These are phyloP conservation scores for Pythium phragmiticola DNA, from an alignment of 352 stramenopile species.

Conservation along the genomic window DNA sequence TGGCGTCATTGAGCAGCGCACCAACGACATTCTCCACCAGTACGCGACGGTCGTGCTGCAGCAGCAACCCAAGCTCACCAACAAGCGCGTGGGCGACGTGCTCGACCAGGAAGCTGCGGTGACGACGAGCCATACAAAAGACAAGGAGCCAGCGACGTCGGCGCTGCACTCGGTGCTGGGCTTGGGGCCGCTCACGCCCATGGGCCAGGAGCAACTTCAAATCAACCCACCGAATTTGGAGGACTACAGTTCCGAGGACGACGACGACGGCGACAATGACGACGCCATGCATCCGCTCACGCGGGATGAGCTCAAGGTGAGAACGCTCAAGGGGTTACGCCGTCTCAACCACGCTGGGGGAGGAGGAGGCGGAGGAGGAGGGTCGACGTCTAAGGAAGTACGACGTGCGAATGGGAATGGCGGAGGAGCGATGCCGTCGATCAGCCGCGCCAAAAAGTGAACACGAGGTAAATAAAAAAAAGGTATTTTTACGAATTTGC, in stretches of 20 bases:
- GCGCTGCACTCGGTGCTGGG: slow-evolving; percentile 76
- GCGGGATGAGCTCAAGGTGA: slow-evolving; percentile 90
- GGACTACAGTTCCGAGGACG: slow-evolving; percentile 93
- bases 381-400: slow-evolving; percentile 30
- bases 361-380: not conserved
- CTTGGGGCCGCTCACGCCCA: slow-evolving; percentile 80
- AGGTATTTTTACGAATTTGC: slow-evolving; percentile 4
- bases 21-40: slow-evolving; percentile 91
- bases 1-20: slow-evolving; percentile 93
- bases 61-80: slow-evolving; percentile 36
- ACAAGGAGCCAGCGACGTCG: slow-evolving; percentile 7
- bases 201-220: slow-evolving; percentile 89
- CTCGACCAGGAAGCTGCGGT: slow-evolving; percentile 38
- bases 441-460: slow-evolving; percentile 11
- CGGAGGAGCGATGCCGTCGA: not conserved
- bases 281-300: slow-evolving; percentile 89
- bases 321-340: slow-evolving; percentile 83
- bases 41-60: slow-evolving; percentile 55
- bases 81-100: slow-evolving; percentile 29
- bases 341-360: slow-evolving; percentile 46
- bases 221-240: slow-evolving; percentile 94
- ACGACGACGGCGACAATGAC: slow-evolving; percentile 84
- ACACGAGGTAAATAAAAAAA: not conserved
- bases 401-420: slow-evolving; percentile 26
- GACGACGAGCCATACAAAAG: slow-evolving; percentile 25